These are phyloP conservation scores for Coemansia erecta DNA, from an alignment of 192 early-diverging fungal genomes.

Conservation along the genomic window DNA sequence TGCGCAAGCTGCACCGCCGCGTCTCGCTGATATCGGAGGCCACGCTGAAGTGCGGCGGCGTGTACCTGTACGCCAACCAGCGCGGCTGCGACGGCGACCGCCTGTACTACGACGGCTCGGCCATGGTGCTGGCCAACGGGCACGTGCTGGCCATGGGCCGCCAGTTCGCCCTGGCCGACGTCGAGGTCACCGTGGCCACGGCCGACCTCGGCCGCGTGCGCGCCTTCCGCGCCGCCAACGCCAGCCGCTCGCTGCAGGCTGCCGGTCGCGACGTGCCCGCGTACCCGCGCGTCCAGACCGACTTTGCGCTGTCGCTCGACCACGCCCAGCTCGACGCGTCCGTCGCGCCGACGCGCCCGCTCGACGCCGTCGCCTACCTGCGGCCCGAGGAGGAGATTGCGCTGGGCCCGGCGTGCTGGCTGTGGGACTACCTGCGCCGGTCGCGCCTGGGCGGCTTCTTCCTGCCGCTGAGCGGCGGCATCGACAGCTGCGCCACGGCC, in stretches of 20 bases:
- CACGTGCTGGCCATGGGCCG: conserved; percentile 80
- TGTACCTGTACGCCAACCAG: conserved; percentile 96
- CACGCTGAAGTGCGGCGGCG: conserved; percentile 89
- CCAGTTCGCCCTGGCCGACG: conserved; percentile 92
- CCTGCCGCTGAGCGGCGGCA: conserved; percentile 94
- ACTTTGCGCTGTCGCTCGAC: conserved; percentile 50
- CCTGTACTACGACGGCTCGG: conserved; percentile 94
- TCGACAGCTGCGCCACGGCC: conserved; percentile 90
- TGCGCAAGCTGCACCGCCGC: conserved; percentile 84
- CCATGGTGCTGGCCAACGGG: conserved; percentile 89
- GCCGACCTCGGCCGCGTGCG: conserved; percentile 89
- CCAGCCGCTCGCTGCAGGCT: conserved; percentile 84
- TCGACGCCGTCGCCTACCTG: conserved; percentile 58
- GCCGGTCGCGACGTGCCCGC: conserved; percentile 36
- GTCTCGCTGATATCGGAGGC: conserved; percentile 88
- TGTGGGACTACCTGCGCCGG: conserved; percentile 97
- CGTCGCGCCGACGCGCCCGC: conserved; percentile 36
- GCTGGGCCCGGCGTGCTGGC: conserved; percentile 96
- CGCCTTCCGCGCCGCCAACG: conserved; percentile 64
- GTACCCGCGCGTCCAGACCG: conserved; percentile 69
- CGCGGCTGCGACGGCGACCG: conserved; percentile 98
- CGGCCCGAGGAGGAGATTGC: conserved; percentile 88
- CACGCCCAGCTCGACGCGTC: conserved; percentile 30
- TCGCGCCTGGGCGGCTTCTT: conserved; percentile 90
- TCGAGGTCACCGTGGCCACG: conserved; percentile 91